Percentiles rank a stretch among this genome's conserved stretches.
These are phyloP conservation scores for Penicillium griseofulvum DNA, from an alignment of 2,329 filamentous ascomycete genomes.

Conservation along the genomic window DNA sequence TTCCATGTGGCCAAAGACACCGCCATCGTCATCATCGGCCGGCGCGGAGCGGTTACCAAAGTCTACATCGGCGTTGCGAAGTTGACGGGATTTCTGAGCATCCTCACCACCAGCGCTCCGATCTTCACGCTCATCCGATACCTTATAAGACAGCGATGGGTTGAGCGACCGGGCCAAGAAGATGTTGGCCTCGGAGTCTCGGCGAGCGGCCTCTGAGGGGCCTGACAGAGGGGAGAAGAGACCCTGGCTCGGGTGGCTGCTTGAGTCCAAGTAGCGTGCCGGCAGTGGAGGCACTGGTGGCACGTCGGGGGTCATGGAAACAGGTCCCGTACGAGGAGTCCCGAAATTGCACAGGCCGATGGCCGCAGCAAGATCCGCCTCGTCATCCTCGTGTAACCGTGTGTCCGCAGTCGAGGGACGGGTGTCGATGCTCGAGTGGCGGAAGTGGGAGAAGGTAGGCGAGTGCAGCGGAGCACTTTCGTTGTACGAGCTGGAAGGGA, in stretches of 20 bases:
- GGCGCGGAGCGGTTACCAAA: constrained; percentile 49
- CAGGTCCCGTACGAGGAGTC: constrained; percentile 67
- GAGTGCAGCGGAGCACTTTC: constrained; percentile 52
- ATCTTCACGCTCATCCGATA: constrained; percentile 58
- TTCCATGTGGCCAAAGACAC: constrained; percentile 95
- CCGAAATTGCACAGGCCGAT: constrained; percentile 87
- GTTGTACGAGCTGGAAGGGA: constrained; percentile 56
- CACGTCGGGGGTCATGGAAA: constrained; percentile 66
- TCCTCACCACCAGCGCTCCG: constrained; percentile 66
- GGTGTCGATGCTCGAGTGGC: constrained; percentile 71
- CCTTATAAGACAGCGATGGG: constrained; percentile 47
- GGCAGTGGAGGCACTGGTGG: constrained; percentile 88
- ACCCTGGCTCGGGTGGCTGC: constrained; percentile 60
- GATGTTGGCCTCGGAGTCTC: constrained; percentile 39
- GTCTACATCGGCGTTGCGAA: constrained; percentile 37
- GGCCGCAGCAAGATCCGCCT: constrained; percentile 82
- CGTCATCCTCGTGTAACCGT: constrained; percentile 73
- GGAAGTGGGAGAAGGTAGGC: constrained; percentile 56
- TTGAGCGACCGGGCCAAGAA: constrained; percentile 45
- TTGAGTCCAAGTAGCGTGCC: constrained; percentile 67
- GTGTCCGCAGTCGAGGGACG: constrained; percentile 77
- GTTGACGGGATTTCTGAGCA: constrained; percentile 41
- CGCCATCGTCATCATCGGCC: constrained; percentile 88
- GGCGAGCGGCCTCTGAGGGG: constrained; percentile 29
- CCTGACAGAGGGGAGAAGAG: constrained; percentile 49